phyloP scores from a whole-genome alignment of 1,284 basidiomycete species.

The Cryptococcus deneoformans region DNA sequence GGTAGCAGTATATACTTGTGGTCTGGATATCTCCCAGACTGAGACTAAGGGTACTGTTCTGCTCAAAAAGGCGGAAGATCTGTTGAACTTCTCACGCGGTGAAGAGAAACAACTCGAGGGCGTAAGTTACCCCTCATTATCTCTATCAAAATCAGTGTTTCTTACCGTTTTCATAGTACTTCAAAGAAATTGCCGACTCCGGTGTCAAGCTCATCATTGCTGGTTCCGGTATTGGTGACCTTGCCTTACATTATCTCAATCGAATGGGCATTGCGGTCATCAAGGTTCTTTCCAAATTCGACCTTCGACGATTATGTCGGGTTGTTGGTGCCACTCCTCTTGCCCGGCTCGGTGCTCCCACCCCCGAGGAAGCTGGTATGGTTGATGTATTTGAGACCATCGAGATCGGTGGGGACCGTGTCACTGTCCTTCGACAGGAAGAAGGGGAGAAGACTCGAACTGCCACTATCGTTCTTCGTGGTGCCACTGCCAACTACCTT shows the following conservation, averaged over 20 bases:
- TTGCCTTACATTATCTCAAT: slow-evolving; percentile 89
- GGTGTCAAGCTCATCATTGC: slow-evolving; percentile 94
- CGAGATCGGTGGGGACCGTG: slow-evolving; percentile 97
- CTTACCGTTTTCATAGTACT: slow-evolving; percentile 59
- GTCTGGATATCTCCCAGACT: slow-evolving; percentile 90
- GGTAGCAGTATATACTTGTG: slow-evolving; percentile 91
- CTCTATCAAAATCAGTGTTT: not conserved
- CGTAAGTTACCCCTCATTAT: slow-evolving; percentile 50
- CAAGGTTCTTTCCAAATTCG: slow-evolving; percentile 98
- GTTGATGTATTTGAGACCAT: slow-evolving; percentile 93
- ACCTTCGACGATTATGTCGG: slow-evolving; percentile 87
- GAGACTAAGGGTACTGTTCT: slow-evolving; percentile 99
- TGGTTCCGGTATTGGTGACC: slow-evolving; percentile 85
- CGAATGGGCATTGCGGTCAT: slow-evolving; percentile 89
- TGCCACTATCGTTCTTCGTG: slow-evolving; percentile 92
- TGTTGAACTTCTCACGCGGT: slow-evolving; percentile 92
- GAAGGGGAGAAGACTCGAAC: slow-evolving; percentile 69
- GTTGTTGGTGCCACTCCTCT: slow-evolving; percentile 96
- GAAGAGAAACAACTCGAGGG: slow-evolving; percentile 96
- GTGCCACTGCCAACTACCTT: slow-evolving; percentile 89
- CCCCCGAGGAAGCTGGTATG: slow-evolving; percentile 92
- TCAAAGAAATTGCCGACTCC: slow-evolving; percentile 97
- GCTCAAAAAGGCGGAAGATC: slow-evolving; percentile 88
- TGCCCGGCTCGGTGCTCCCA: slow-evolving; percentile 87
- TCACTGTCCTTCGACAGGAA: slow-evolving; percentile 88